These are phyloP conservation scores for Suhomyces taliae DNA, from an alignment of 1,139 yeast genomes.

Conservation along the genomic window DNA sequence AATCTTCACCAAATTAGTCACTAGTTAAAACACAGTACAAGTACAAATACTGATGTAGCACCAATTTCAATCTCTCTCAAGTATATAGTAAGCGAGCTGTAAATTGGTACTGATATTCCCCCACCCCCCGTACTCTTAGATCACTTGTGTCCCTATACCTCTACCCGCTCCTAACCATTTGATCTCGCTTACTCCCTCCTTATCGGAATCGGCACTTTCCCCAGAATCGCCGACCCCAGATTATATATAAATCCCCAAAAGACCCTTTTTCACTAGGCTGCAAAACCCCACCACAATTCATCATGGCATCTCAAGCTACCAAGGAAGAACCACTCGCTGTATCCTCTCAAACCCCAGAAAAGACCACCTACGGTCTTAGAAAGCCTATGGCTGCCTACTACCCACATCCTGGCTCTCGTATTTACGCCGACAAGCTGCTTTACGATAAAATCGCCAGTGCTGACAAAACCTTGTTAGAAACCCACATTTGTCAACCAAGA, in stretches of 20 bases:
- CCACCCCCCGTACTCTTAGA: no score
- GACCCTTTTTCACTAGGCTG: not conserved
- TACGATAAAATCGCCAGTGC: conserved; percentile 48
- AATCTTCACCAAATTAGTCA: no score
- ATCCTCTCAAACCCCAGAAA: conserved; percentile 37
- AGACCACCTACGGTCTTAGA: conserved; percentile 42
- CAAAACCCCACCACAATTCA: not conserved
- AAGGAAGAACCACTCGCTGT: not conserved
- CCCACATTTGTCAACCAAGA: conserved; percentile 49
- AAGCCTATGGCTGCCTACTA: conserved; percentile 58
- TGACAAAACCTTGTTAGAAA: conserved; percentile 35
- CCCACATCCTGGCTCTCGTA: conserved; percentile 54
- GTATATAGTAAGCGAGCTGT: no score
- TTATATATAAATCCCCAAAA: not conserved
- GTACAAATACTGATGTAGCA: no score
- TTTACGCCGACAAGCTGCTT: conserved; percentile 49
- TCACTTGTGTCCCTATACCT: no score
- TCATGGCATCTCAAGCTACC: not conserved
- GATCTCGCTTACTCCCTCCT: no score
- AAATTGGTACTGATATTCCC: no score
- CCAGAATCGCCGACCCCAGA: no score
- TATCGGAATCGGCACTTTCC: no score
- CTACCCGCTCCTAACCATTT: no score
- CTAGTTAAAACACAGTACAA: no score
- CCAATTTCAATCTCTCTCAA: no score